Base-by-base conservation (phyloP, 2,329 filamentous ascomycete species). In the Thielaviopsis ethacetica region DNA sequence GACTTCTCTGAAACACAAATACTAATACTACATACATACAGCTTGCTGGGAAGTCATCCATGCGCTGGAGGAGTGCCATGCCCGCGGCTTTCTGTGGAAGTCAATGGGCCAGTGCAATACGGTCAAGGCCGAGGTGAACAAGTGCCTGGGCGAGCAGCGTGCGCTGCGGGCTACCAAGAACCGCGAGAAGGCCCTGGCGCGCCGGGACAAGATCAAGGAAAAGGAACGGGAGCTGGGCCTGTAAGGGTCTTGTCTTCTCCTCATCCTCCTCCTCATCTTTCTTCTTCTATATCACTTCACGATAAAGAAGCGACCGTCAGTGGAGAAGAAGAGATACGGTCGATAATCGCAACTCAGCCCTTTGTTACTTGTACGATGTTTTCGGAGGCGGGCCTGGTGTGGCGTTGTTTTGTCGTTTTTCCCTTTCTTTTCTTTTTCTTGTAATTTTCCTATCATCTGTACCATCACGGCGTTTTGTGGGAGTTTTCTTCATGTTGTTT, bases 41-140 rank as follows among this genome's bases (percentile, higher is more conserved):
- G 93, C 86, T 67, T 98, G 93, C 79, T 88, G 91, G 71, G 90
- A 95, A 65, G 82, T 98, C 70, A 95, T 97, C 83, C 84, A 78
- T 56, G 86, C 88, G 54, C 88, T 98, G 65, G 93, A 97, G 68
- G 89, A 96, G 75, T 98, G 93, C 75, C 93, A 98, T 69, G 86
- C 88, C 34, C 81, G 80, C 61, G 93, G 93, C 58, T 98, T 98
- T 73, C 73, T 98, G 60, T 91, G 87, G 81, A 96, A 95, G 72
- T 84, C 88, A 1, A 75, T 88, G 62, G 93, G 93, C 59, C 88
- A 86, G 76, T 98, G 93, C 80, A 97, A 89, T 71, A 80, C 84
- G 49, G 80, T 86, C 63, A 98, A 98, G 72, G 77, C 82, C 50
- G 76, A 88, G 60, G 87, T 98, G 65, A 93, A 88, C 72, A 79